Evolutionary conservation across 805 yeast genomes (phyloP).

Genomic region (Lipomyces anomalus): DNA sequence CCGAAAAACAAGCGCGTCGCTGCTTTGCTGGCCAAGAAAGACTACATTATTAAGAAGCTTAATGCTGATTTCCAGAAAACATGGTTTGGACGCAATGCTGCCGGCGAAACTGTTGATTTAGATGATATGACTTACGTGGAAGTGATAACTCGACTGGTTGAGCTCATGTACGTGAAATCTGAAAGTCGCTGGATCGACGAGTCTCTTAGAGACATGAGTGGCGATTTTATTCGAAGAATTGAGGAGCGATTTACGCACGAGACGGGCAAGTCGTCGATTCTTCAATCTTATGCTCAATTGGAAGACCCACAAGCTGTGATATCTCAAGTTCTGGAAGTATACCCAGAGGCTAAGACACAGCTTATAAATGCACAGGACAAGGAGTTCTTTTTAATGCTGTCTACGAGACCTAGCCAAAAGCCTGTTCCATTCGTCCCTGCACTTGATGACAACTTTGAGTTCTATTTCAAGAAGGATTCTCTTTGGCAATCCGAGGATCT

Average conservation of each 20-base stretch:
- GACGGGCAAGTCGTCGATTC: constrained; percentile 46
- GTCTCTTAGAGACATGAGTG: constrained; percentile 78
- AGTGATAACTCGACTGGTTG: constrained; percentile 80
- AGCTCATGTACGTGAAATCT: constrained; percentile 75
- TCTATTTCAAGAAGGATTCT: constrained; percentile 96
- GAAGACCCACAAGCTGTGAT: constrained; percentile 59
- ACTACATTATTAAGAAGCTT: constrained; percentile 74
- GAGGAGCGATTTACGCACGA: constrained; percentile 87
- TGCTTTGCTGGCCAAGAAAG: constrained; percentile 75
- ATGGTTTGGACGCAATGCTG: constrained; percentile 82
- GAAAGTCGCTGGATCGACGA: constrained; percentile 83
- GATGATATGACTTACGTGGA: constrained; percentile 95
- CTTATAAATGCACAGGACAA: constrained; percentile 91
- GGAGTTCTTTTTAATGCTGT: constrained; percentile 81
- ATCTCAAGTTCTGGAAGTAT: constrained; percentile 56
- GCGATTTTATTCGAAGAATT: constrained; percentile 82
- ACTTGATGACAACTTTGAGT: constrained; percentile 87
- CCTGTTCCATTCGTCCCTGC: constrained; percentile 98
- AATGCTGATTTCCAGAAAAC: constrained; percentile 97
- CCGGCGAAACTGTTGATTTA: constrained; percentile 76
- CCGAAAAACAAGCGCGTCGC: constrained; percentile 79
- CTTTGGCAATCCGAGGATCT: constrained; percentile 98
- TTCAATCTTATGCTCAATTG: constrained; percentile 68
- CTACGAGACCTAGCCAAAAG: constrained; percentile 80
- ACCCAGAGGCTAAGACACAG: constrained; percentile 72